These are phyloP conservation scores for Naegleria gruberi DNA, from an alignment of 208 protist species.

Conservation along the genomic window DNA sequence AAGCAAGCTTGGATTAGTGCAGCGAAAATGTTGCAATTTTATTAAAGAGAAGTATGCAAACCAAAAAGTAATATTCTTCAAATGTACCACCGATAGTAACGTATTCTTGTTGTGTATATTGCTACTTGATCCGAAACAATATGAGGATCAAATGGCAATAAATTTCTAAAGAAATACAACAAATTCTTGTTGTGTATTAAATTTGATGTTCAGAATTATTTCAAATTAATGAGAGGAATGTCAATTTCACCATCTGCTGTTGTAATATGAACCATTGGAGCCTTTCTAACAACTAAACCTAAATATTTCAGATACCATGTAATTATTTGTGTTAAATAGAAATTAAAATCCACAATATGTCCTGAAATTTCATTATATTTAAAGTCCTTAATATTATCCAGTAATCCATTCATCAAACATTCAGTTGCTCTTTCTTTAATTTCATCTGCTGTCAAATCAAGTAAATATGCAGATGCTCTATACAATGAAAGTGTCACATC, in stretches of 20 bases:
- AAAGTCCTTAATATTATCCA: neutral
- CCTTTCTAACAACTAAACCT: neutral
- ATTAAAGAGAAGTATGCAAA: no score
- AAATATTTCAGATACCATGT: slow-evolving; percentile 12
- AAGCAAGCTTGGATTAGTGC: no score
- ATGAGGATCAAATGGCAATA: no score
- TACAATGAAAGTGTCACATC: neutral
- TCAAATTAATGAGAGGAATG: neutral
- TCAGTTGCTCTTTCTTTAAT: neutral
- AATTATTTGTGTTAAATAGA: neutral
- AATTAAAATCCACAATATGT: neutral
- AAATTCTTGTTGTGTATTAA: no score
- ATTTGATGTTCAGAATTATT: no score
- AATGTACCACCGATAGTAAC: no score
- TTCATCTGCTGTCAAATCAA: neutral
- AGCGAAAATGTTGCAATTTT: no score
- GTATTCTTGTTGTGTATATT: no score
- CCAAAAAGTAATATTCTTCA: no score
- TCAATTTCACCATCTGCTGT: neutral
- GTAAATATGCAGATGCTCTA: neutral
- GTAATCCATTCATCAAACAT: neutral
- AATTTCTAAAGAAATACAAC: no score
- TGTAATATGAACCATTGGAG: neutral
- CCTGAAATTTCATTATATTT: neutral
- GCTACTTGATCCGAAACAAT: no score